phyloP scores from a whole-genome alignment of 345 rosid species.

The Diplotaxis tenuifolia region DNA sequence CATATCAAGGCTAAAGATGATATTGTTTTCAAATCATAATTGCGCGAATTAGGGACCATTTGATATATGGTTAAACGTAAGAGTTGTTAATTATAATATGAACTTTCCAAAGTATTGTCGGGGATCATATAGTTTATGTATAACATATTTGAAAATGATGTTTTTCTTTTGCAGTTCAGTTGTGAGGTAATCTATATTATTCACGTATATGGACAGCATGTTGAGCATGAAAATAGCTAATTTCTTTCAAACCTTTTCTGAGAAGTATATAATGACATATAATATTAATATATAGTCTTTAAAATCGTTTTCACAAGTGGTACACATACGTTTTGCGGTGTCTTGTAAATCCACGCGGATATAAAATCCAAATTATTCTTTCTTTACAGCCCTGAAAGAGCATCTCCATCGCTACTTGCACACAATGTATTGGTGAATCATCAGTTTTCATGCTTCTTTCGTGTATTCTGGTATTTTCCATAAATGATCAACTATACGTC shows the following conservation, averaged over 20 bases:
- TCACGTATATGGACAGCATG: neutral
- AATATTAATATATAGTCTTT: neutral
- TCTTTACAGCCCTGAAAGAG: neutral
- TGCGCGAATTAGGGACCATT: slow-evolving; percentile 19
- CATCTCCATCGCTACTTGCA: slow-evolving; percentile 19
- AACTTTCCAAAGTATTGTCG: slow-evolving; percentile 12
- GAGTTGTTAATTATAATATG: slow-evolving; percentile 8
- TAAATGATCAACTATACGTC: neutral
- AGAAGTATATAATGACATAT: neutral
- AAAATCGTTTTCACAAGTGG: slow-evolving; percentile 3
- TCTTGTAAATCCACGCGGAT: slow-evolving; percentile 21
- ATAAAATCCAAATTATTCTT: neutral
- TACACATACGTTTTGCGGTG: slow-evolving; percentile 5
- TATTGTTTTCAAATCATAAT: slow-evolving; percentile 8
- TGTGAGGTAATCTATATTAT: neutral
- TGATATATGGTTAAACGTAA: slow-evolving; percentile 15
- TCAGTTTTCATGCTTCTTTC: neutral
- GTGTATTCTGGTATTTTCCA: neutral
- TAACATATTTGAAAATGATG: neutral
- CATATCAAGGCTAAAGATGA: slow-evolving; percentile 47
- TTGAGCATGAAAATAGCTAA: neutral
- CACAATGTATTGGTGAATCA: slow-evolving; percentile 9
- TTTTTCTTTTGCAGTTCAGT: neutral
- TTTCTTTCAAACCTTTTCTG: neutral
- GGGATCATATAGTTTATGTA: slow-evolving; percentile 13